Base-by-base conservation (phyloP, 1,284 basidiomycete species). In the Naganishia liquefaciens region DNA sequence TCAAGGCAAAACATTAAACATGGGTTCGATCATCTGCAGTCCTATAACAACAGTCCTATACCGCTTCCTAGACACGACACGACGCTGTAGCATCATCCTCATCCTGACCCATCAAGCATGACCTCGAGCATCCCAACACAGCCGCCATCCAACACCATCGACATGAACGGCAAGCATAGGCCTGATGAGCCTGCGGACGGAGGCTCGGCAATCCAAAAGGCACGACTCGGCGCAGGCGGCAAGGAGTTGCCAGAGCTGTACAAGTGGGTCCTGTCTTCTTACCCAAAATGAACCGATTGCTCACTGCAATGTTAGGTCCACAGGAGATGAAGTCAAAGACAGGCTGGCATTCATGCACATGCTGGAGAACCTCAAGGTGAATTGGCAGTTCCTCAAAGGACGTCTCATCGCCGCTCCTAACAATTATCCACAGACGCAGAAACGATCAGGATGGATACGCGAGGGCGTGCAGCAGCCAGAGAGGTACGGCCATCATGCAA, bases 391-490 rank as follows among this genome's bases (percentile, higher is more conserved):
- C 39, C 4, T 30, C 17, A 21, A 28, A 17, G 11, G 21, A 47
- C 21, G 21, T 19, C 21, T 15, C 13, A 6, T 28, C 21, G 37
- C 7, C 27, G 53, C 54, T 43, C 21, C 46, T 39, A 23, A 25
- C 21, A 39, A 53, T 37, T 2, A 11, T 17, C 9, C 54, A 30
- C 21, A 63, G 64, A 23, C 42, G 0, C 91, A 95, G 75, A 94
- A 93, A 77, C 83, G 93, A n/a, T 94, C 92, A 0, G 93, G 93
- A 68, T 96, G 93, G 93, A 84, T 93, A 28, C 84, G 93, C 69
- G 84, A 91, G 72, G 84, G 88, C 51, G 91, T 93, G 28, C 83
- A 86, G 27, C 82, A 84, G 69, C 83, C 90, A 4, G 91, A 93
- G 79, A 92, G 90, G 91, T 90, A 67, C 51, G 71, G 43, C 30